Base-by-base conservation (phyloP, 352 stramenopile species). In the Globisporangium heterothallicum region DNA sequence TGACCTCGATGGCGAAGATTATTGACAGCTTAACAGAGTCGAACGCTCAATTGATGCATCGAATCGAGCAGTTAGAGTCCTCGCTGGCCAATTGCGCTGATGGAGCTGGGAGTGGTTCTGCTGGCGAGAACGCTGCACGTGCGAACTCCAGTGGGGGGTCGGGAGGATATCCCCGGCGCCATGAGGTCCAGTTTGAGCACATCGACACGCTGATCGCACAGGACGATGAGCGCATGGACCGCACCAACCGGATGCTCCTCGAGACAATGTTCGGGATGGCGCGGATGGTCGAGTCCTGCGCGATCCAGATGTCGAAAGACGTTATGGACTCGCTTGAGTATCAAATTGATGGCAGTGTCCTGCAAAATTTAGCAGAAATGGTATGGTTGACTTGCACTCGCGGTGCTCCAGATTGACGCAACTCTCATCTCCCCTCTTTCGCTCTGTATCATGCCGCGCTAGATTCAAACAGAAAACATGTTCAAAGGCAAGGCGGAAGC, bases 211-310 rank as follows among this genome's bases (percentile, higher is more conserved):
- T 85, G 21, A 65, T 74, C 7, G 38, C 61, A 14, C 65, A 68
- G 58, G 72, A 86, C 38, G 66, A 88, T 32, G 70, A 79, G 34
- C 75, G 74, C 35, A 74, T 74, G 64, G 72, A 84, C 58, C 72
- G 74, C 3, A 73, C 72, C 9, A 90, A 90, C 43, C 74, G 73
- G 9, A 88, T 90, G 78, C 63, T 92, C 30, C 58, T 90, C 9
- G 81, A 92, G 50, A 87, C 75, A 12, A 71, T 92, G 68, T 88
- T 90, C 45, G 81, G 73, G 13, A 92, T 92, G 81, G 81, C 81
- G 18, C 77, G 81, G 3, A 90, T 90, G 78, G 81, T 92, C 57
- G 81, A 92, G 59, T 81, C 78, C 24, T 81, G 74, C 34, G 72
- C 80, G n/a, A 92, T 92, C 49, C 81, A 92, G 46, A 83, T 87